Evolutionary conservation across 2,329 filamentous ascomycete species (phyloP), one percentile per base, ranked within the genome.

Genomic region (Dothideomycetes sp.): DNA sequence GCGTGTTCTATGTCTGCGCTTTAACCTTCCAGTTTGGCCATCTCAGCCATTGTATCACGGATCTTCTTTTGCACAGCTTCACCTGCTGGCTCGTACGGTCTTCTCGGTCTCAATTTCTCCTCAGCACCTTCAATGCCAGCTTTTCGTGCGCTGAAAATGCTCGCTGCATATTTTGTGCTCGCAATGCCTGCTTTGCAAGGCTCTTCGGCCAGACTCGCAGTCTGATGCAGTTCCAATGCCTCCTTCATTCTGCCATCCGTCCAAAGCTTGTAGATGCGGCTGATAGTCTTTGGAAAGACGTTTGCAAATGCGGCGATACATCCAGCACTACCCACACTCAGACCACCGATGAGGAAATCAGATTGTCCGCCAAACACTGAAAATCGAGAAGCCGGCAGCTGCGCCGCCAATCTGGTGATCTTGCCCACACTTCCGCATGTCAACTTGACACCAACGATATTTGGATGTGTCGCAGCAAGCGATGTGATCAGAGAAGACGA

Each of bases 351-450:
- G 17, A 83, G 60, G 54, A 80, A 84, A 51, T 84, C 80, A 2
- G 74, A 76, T 58, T 83, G 78, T 1, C 80, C 81, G 3, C 78
- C 78, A 47, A 74, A 82, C 3, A 76, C 70, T 7, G 76, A 71
- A 53, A 84, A 84, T 16, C 68, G 59, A 4, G 70, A 67, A 0
- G 71, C 59, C 1, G 68, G 55, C 47, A 82, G 67, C 13, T 63
- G 62, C 23, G 68, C 70, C 1, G 70, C 63, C 3, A 78, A 58
- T 3, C 74, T 66, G 11, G 72, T 73, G 49, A 76, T 74, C 59
- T 79, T 79, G 25, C 70, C 75, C 15, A 78, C 73, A 28, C 69
- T 71, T 1, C 67, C 78, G 58, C 78, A 82, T 10, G 78, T 82
- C 45, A 82, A 62, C 55, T 81, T 81, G 13, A 78, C 74, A 19